Conservation (phyloP, 2,329 filamentous ascomycete genomes). For the Albifimbria verrucaria region DNA sequence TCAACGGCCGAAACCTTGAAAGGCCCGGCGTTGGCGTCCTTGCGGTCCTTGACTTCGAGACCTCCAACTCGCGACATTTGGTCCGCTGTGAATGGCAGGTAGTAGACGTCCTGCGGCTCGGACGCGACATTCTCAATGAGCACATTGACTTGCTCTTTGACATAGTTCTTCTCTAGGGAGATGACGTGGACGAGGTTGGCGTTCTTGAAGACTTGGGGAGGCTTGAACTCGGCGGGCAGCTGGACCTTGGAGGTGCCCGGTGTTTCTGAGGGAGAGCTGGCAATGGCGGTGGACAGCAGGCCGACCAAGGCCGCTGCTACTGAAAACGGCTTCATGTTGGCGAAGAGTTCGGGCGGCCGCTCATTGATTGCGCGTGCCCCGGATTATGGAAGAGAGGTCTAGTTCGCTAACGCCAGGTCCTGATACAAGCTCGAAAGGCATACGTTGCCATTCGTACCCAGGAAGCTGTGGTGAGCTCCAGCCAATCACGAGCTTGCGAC, state of each 20-base stretch:
- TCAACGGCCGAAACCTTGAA: conserved; percentile 71
- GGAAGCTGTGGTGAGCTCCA: conserved; percentile 22
- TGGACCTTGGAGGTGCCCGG: conserved; percentile 52
- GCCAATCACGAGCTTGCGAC: conserved; percentile 20
- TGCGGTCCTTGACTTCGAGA: conserved; percentile 90
- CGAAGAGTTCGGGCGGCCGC: conserved; percentile 19
- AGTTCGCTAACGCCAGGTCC: conserved; percentile 15
- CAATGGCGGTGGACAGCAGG: conserved; percentile 48
- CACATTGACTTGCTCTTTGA: conserved; percentile 89
- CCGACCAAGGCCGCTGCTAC: conserved; percentile 57
- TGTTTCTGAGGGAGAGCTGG: conserved; percentile 24
- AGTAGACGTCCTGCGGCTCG: conserved; percentile 84
- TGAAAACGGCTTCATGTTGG: conserved; percentile 40
- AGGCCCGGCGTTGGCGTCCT: conserved; percentile 62
- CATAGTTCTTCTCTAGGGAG: conserved; percentile 90
- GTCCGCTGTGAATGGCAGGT: conserved; percentile 76
- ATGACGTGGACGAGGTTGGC: conserved; percentile 85
- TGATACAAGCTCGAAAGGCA: conserved; percentile 29
- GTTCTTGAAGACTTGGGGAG: conserved; percentile 91
- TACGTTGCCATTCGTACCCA: conserved; percentile 30
- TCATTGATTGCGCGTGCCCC: conserved; percentile 31
- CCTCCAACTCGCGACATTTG: conserved; percentile 76
- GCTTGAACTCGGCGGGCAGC: conserved; percentile 68
- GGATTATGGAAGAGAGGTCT: conserved; percentile 10
- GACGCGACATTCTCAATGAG: conserved; percentile 83